These are phyloP conservation scores for Crithidia bombi DNA, from an alignment of 208 protist genomes.

Conservation along the genomic window DNA sequence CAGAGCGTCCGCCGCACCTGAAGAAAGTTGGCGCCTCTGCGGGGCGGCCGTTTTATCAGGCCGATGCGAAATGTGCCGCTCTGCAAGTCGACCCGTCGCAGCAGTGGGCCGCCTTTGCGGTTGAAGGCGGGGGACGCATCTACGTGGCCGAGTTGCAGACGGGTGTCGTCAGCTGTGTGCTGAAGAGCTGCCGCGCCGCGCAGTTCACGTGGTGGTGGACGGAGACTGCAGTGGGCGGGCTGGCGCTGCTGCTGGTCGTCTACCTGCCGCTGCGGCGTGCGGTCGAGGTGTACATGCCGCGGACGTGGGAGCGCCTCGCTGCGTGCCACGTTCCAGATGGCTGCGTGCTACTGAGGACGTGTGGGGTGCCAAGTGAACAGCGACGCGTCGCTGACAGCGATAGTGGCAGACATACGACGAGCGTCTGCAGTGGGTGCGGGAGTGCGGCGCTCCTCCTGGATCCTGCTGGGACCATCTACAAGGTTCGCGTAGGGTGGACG, in stretches of 20 bases:
- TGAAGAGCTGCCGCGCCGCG: slow-evolving; percentile 77
- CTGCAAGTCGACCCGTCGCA: slow-evolving; percentile 73
- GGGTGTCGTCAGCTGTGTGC: slow-evolving; percentile 49
- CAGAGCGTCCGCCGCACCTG: slow-evolving; percentile 27
- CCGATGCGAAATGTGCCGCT: slow-evolving; percentile 49
- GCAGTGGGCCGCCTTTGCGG: slow-evolving; percentile 69
- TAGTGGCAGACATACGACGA: not conserved
- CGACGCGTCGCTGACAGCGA: not conserved
- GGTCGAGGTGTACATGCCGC: slow-evolving; percentile 76
- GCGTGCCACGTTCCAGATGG: slow-evolving; percentile 61
- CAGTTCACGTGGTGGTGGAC: slow-evolving; percentile 74
- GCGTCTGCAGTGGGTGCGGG: slow-evolving; percentile 8
- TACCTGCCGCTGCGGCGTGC: slow-evolving; percentile 70
- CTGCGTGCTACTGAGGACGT: slow-evolving; percentile 50
- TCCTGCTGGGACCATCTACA: slow-evolving; percentile 25
- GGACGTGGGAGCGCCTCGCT: slow-evolving; percentile 56
- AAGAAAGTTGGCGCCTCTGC: slow-evolving; percentile 35
- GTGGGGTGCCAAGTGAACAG: slow-evolving; percentile 16
- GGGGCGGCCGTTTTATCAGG: slow-evolving; percentile 49
- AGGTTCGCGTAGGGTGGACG: slow-evolving; percentile 9
- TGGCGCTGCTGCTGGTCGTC: slow-evolving; percentile 64
- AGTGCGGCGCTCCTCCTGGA: slow-evolving; percentile 27
- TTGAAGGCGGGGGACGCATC: slow-evolving; percentile 58
- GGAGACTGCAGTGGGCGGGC: slow-evolving; percentile 30
- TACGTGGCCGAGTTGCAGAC: slow-evolving; percentile 68